Evolutionary conservation across 805 yeast species (phyloP).

Genomic region (Nakazawaea sp.): DNA sequence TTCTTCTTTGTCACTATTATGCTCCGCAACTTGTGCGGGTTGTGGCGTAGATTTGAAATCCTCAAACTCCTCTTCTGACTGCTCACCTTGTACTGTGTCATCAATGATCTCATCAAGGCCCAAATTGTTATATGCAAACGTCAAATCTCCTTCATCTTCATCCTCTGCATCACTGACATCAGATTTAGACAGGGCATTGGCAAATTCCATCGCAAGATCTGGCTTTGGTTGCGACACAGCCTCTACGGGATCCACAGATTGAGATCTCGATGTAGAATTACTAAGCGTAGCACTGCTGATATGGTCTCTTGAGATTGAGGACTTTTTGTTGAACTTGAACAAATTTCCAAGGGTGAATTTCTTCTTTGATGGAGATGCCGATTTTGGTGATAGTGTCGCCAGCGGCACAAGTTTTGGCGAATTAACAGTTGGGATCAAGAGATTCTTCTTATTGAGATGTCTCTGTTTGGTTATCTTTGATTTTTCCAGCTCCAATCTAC

Average conservation of each 20-base stretch:
- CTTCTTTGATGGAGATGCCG: not conserved
- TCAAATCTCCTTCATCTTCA: not conserved
- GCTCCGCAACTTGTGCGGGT: not conserved
- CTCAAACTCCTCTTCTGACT: not conserved
- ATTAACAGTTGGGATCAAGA: not conserved
- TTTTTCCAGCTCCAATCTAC: slow-evolving; percentile 1
- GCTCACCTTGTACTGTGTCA: not conserved
- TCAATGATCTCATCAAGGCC: not conserved
- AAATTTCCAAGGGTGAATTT: slow-evolving; percentile 7
- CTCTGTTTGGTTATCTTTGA: not conserved
- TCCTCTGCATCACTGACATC: not conserved
- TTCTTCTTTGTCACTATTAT: not conserved
- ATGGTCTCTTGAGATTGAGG: slow-evolving; percentile 10
- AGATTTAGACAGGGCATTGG: not conserved
- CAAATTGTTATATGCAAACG: slow-evolving; percentile 5
- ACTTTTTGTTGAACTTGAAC: slow-evolving; percentile 8
- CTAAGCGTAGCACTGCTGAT: slow-evolving; percentile 5
- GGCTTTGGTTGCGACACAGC: not conserved
- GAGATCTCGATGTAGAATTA: no score
- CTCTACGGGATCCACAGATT: no score
- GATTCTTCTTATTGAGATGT: not conserved
- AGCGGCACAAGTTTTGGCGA: not conserved
- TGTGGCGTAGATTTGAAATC: not conserved
- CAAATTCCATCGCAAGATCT: slow-evolving; percentile 1
- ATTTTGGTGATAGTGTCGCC: not conserved